Base-by-base conservation (phyloP, 164 flowering plant genomes). In the Santalum album region DNA sequence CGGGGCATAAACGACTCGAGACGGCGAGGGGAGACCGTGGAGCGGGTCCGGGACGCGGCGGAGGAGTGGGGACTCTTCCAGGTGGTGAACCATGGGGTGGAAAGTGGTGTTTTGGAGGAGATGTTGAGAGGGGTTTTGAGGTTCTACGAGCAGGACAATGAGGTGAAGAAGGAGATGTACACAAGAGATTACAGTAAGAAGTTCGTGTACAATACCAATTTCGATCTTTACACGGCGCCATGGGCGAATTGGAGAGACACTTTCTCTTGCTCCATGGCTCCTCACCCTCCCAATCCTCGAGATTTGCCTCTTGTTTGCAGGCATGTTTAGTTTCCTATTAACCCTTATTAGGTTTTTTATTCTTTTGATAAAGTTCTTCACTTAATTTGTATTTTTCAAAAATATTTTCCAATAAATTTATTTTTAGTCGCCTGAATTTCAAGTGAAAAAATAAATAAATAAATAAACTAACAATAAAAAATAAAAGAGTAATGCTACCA, bases 11-110 rank as follows among this genome's bases (percentile, higher is more conserved):
- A 25, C 32, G 44, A 6, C 15, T 21, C 45, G 45, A 43, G 23
- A 22, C 43, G 53, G 18, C 52, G 26, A 7, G 34, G 27, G 25
- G 14, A 52, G 18, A 25, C 45, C 5, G 64, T 53, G 26, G 52
- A 45, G 11, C 49, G 50, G 53, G 34, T 60, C 25, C 36, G 57
- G 42, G 16, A 22, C 18, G 57, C 64, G 22, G 54, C 57, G 10
- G 52, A 52, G 49, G 24, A 10, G 39, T 52, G 63, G 63, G 63
- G 57, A 0, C 53, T 60, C 45, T 60, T 60, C 52, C 57, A 53
- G 22, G 19, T 52, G 25, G 63, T 53, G 35, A 60, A 60, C 46
- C 63, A 60, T 29, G 56, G 52, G 17, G 32, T 53, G 10, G 40
- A 47, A 6, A n/a, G 1, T 4, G 15, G n/a, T 6, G 56, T 60